A percentile compares a stretch with the other conserved stretches of the same genome.
phyloP scores from a whole-genome alignment of 495 filamentous ascomycete genomes.

The Penicillium manginii region DNA sequence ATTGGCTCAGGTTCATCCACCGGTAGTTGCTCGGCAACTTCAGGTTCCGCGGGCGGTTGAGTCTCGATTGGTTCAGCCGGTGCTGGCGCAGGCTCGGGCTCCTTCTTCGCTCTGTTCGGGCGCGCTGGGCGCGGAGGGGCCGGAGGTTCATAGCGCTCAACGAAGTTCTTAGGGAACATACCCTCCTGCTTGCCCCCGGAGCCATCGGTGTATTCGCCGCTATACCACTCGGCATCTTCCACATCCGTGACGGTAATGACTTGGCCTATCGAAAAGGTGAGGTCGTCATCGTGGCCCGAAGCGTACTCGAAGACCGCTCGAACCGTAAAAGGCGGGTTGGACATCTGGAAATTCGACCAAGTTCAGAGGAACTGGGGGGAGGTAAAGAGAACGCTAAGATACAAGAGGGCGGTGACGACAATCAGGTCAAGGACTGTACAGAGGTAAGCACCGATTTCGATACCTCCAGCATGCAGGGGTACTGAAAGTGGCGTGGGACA shows the following conservation, averaged over 20 bases:
- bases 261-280: slow-evolving; percentile 82
- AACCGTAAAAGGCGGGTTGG: slow-evolving; percentile 83
- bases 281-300: slow-evolving; percentile 91
- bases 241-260: slow-evolving; percentile 90
- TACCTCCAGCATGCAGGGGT: slow-evolving; percentile 24
- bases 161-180: slow-evolving; percentile 96
- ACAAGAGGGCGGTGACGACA: slow-evolving; percentile 22
- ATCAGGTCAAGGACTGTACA: slow-evolving; percentile 26
- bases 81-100: slow-evolving; percentile 52
- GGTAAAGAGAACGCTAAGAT: slow-evolving; percentile 22
- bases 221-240: slow-evolving; percentile 95
- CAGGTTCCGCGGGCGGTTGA: slow-evolving; percentile 42
- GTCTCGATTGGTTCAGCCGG: slow-evolving; percentile 36
- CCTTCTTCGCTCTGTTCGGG: slow-evolving; percentile 71
- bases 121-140: slow-evolving; percentile 85
- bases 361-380: slow-evolving; percentile 25
- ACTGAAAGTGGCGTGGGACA: slow-evolving; percentile 5
- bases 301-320: slow-evolving; percentile 92
- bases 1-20: slow-evolving; percentile 32
- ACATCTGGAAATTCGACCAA: slow-evolving; percentile 60
- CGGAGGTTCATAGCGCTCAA: slow-evolving; percentile 90
- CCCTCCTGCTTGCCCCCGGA: slow-evolving; percentile 76
- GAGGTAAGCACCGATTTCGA: slow-evolving; percentile 19
- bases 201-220: slow-evolving; percentile 82
- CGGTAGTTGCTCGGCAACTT: slow-evolving; percentile 38